Percentiles rank a stretch among this genome's conserved stretches.
These are phyloP conservation scores for Boletus bicolor DNA, from an alignment of 768 basidiomycete species.

Conservation along the genomic window DNA sequence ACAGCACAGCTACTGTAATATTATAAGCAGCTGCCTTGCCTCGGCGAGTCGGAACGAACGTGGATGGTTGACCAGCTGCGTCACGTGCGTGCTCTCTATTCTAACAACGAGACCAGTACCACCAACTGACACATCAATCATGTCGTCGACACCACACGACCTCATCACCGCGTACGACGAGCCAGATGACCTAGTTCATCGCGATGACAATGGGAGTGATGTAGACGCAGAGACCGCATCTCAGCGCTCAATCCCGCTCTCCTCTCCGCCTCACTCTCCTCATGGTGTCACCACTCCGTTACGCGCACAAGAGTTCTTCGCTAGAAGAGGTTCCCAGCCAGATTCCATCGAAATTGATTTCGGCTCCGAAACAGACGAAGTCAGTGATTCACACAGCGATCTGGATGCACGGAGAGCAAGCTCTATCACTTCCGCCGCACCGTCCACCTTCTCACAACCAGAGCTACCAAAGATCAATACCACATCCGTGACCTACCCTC, in stretches of 20 bases:
- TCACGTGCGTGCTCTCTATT: constrained; percentile 17
- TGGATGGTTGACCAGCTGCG: background rate
- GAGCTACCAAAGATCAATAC: constrained; percentile 37
- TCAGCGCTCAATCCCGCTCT: constrained; percentile 72
- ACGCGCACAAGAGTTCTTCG: constrained; percentile 28
- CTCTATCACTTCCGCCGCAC: constrained; percentile 50
- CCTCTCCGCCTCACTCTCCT: constrained; percentile 58
- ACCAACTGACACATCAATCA: background rate
- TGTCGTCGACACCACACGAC: constrained; percentile 12
- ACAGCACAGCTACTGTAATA: background rate
- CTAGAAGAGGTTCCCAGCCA: constrained; percentile 42
- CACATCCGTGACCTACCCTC: constrained; percentile 56
- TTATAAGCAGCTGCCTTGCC: background rate
- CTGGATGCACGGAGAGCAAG: constrained; percentile 37
- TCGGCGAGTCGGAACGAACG: background rate
- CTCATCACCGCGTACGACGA: constrained; percentile 4
- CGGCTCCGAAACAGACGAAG: constrained; percentile 51
- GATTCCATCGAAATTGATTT: constrained; percentile 54
- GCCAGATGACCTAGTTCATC: constrained; percentile 6
- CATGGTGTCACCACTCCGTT: constrained; percentile 29
- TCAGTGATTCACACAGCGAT: constrained; percentile 46
- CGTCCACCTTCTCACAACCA: constrained; percentile 36
- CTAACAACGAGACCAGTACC: background rate
- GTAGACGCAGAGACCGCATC: constrained; percentile 76
- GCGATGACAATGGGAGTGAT: constrained; percentile 41